These are phyloP conservation scores for Penicillium vulpinum DNA, from an alignment of 2,329 filamentous ascomycete species.

Conservation along the genomic window DNA sequence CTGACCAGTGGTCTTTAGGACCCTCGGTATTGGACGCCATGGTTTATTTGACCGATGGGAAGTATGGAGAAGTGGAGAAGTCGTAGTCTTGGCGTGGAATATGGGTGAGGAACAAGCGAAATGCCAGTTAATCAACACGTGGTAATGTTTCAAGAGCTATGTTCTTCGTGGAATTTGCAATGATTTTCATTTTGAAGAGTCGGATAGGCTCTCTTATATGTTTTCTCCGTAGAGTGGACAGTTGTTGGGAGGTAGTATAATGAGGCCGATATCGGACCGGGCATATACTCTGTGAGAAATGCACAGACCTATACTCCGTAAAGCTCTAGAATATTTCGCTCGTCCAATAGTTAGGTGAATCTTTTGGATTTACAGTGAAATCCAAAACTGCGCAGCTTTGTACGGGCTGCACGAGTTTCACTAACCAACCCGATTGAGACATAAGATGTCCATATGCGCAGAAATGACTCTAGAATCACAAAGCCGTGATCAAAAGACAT, in stretches of 20 bases:
- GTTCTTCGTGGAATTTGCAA: not conserved
- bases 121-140: not conserved
- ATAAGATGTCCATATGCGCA: not conserved
- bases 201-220: not conserved
- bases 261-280: conserved; percentile 11
- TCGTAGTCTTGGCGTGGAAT: not conserved
- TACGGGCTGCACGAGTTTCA: not conserved
- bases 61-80: conserved; percentile 1
- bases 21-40: not conserved
- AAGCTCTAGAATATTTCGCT: not conserved
- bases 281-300: not conserved
- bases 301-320: not conserved
- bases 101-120: not conserved
- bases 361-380: not conserved
- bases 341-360: no score
- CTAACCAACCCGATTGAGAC: not conserved
- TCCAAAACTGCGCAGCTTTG: not conserved
- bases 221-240: not conserved
- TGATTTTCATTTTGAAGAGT: not conserved
- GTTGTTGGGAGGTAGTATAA: not conserved
- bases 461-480: not conserved
- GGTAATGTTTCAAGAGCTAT: not conserved
- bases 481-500: not conserved
- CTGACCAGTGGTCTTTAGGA: conserved; percentile 41
- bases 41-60: not conserved